Conservation (phyloP, 306 rosid species). For the Casuarina cunninghamiana region DNA sequence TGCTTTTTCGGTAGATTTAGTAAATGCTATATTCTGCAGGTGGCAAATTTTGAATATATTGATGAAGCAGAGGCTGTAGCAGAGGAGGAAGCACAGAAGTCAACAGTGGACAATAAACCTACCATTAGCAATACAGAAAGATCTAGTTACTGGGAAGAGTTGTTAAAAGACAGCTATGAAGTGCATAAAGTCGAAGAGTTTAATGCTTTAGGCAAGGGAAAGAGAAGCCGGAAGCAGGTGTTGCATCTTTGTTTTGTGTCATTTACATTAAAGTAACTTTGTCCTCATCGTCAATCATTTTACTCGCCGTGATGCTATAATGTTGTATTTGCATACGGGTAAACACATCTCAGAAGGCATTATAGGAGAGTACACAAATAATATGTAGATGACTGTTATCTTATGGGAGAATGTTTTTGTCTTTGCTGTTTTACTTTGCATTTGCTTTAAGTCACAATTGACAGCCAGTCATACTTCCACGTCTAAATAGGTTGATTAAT, state of each 20-base stretch:
- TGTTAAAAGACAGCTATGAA: constrained; percentile 78
- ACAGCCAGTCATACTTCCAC: constrained; percentile 2
- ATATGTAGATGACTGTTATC: not conserved
- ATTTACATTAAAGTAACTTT: constrained; percentile 11
- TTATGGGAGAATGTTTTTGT: not conserved
- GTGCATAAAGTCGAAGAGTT: constrained; percentile 91
- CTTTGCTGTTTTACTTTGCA: not conserved
- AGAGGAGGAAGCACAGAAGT: constrained; percentile 73
- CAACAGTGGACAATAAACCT: constrained; percentile 44
- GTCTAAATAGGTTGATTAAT: constrained; percentile 1
- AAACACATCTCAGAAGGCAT: not conserved
- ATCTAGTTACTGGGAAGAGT: constrained; percentile 89
- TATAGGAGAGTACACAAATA: not conserved
- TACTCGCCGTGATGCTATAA: not conserved
- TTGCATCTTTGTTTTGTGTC: constrained; percentile 13
- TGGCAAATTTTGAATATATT: constrained; percentile 95
- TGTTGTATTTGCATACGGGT: not conserved
- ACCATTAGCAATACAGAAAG: constrained; percentile 54
- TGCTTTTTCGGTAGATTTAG: constrained; percentile 18
- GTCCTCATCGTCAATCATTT: constrained; percentile 8
- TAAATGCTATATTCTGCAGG: constrained; percentile 48
- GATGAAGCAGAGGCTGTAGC: constrained; percentile 80
- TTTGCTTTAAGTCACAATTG: not conserved
- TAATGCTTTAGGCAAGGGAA: constrained; percentile 90
- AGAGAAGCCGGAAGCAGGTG: constrained; percentile 94